Conservation (phyloP, 345 rosid species). For the Murraya paniculata region DNA sequence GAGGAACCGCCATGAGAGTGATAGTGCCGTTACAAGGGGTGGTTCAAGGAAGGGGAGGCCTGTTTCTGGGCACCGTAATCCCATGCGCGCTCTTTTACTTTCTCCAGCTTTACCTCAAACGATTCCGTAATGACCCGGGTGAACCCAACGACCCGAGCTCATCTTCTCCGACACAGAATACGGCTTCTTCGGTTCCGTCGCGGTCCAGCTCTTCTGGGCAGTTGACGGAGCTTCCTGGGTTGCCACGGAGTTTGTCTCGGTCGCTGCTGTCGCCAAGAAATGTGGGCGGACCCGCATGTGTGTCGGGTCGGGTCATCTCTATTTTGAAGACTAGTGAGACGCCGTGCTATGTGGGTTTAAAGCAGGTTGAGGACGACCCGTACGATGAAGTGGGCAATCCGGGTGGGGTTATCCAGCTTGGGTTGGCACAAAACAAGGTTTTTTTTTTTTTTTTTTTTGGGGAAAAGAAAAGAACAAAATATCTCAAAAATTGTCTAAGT, state of each 20-base stretch:
- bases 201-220: constrained; percentile 50
- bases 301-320: constrained; percentile 52
- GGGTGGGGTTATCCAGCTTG: constrained; percentile 74
- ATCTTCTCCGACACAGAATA: constrained; percentile 5
- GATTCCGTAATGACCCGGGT: constrained; percentile 46
- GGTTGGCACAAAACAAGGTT: constrained; percentile 67
- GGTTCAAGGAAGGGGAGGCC: constrained; percentile 90
- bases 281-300: constrained; percentile 50
- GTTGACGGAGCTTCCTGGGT: constrained; percentile 49
- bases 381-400: constrained; percentile 65
- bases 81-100: constrained; percentile 97
- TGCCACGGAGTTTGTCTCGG: constrained; percentile 64
- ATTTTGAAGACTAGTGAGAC: constrained; percentile 55
- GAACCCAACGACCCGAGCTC: constrained; percentile 32
- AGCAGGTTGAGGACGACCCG: constrained; percentile 60
- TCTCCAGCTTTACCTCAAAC: constrained; percentile 74
- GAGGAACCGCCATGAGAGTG: constrained; percentile 84
- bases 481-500: neutral
- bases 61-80: constrained; percentile 83
- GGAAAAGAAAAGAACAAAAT: too few relatives aligned
- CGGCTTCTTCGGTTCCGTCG: constrained; percentile 32
- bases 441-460: neutral
- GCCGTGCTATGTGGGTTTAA: constrained; percentile 49
- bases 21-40: constrained; percentile 92
- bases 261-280: constrained; percentile 63